phyloP scores from a whole-genome alignment of 176 grass and related monocot genomes.

The Eleusine coracana region DNA sequence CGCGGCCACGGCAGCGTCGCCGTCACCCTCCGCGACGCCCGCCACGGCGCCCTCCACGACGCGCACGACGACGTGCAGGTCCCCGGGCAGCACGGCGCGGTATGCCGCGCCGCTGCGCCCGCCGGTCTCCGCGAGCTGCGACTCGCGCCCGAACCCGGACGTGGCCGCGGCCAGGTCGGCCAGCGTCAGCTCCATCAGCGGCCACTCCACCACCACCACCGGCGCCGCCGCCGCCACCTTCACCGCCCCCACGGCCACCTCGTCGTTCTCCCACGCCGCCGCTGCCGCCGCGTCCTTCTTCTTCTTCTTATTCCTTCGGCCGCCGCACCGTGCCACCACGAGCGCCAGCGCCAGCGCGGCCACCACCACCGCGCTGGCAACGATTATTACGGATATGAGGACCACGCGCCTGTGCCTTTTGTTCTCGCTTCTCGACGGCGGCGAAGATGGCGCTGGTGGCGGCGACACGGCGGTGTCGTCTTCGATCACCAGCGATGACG shows the following conservation, averaged over 20 bases:
- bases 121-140: slow-evolving; percentile 64
- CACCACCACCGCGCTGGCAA: not conserved
- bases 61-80: slow-evolving; percentile 80
- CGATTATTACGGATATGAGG: slow-evolving; percentile 8
- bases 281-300: slow-evolving; percentile 36
- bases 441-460: not conserved
- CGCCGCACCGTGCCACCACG: slow-evolving; percentile 19
- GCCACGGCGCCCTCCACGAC: slow-evolving; percentile 49
- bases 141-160: slow-evolving; percentile 84
- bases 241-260: slow-evolving; percentile 53
- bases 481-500: not conserved
- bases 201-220: slow-evolving; percentile 82
- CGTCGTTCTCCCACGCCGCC: slow-evolving; percentile 40
- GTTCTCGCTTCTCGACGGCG: not conserved
- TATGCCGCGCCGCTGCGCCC: slow-evolving; percentile 69
- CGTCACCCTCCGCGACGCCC: slow-evolving; percentile 1
- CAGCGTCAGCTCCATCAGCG: slow-evolving; percentile 73
- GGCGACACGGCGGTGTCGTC: not conserved
- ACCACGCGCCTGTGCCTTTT: not conserved
- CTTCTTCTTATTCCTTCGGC: not conserved
- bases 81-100: slow-evolving; percentile 66
- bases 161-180: slow-evolving; percentile 77
- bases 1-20: not conserved
- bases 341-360: not conserved
- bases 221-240: slow-evolving; percentile 53